Percentiles rank a stretch among this genome's conserved stretches.
These are phyloP conservation scores for Quercus robur DNA, from an alignment of 306 rosid genomes.

Conservation along the genomic window DNA sequence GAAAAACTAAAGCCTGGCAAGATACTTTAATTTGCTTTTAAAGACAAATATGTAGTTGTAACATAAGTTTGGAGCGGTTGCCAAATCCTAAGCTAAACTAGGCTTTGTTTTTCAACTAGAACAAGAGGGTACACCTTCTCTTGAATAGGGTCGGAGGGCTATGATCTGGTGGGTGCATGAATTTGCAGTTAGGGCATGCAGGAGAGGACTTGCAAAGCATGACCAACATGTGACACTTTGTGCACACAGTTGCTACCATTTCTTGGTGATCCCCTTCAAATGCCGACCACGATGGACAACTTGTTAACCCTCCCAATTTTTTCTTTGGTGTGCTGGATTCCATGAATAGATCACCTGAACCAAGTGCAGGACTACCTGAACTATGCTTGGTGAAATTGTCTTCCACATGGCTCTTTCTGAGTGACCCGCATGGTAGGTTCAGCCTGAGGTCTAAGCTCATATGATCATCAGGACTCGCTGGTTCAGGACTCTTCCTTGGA, in stretches of 20 bases:
- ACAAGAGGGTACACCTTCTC: constrained; percentile 47
- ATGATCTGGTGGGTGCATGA: constrained; percentile 68
- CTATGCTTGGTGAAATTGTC: constrained; percentile 20
- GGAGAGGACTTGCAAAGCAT: constrained; percentile 90
- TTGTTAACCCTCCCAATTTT: constrained; percentile 17
- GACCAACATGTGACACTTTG: constrained; percentile 79
- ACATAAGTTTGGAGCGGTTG: neutral
- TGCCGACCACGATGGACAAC: constrained; percentile 46
- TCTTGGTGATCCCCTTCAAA: constrained; percentile 50
- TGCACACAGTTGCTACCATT: constrained; percentile 92
- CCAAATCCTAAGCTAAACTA: constrained; percentile 13
- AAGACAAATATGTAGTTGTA: neutral
- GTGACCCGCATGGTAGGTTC: constrained; percentile 64
- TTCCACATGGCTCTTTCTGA: constrained; percentile 23
- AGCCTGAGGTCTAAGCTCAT: constrained; percentile 81
- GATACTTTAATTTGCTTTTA: neutral
- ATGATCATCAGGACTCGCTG: constrained; percentile 19
- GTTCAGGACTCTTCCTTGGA: constrained; percentile 39
- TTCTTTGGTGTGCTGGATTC: constrained; percentile 28
- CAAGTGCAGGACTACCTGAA: constrained; percentile 1
- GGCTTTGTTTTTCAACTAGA: constrained; percentile 16
- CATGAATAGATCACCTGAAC: constrained; percentile 13
- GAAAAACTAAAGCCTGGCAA: neutral
- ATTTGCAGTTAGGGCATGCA: constrained; percentile 93
- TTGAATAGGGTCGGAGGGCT: constrained; percentile 55